phyloP scores from a whole-genome alignment of 2,329 filamentous ascomycete species.

The Trichoderma guizhouense region DNA sequence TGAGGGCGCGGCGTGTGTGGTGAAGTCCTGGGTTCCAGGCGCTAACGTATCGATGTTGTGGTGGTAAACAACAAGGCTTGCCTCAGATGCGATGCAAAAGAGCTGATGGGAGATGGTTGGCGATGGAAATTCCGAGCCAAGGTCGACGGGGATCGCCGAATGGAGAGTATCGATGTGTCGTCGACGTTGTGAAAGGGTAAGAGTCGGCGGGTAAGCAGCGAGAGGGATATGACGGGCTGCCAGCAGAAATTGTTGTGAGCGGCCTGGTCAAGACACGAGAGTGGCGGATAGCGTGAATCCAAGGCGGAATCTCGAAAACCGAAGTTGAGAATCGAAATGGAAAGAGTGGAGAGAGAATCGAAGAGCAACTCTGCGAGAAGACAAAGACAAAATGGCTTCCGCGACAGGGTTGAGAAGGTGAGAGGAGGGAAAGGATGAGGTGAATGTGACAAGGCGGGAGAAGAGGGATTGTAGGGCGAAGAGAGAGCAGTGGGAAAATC shows the following conservation, averaged over 20 bases:
- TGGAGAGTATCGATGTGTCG: neutral
- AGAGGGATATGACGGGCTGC: neutral
- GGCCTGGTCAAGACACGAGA: constrained; percentile 8
- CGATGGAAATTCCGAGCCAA: constrained; percentile 7
- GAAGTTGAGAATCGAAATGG: neutral
- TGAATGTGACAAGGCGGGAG: constrained; percentile 4
- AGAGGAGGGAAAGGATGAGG: neutral
- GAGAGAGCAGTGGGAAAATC: constrained; percentile 11
- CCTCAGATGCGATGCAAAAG: neutral
- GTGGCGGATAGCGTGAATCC: neutral
- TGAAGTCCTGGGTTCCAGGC: neutral
- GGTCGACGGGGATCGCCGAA: constrained; percentile 12
- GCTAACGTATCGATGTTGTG: neutral
- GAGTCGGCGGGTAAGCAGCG: neutral
- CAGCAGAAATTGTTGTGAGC: constrained; percentile 12
- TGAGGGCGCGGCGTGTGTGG: neutral
- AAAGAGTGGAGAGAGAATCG: neutral
- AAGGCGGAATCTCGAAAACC: neutral
- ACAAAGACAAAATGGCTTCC: neutral
- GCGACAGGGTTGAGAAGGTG: constrained; percentile 7
- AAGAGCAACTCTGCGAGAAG: neutral
- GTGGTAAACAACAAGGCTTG: constrained; percentile 4
- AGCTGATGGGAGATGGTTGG: constrained; percentile 14
- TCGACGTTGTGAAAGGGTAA: constrained; percentile 5
- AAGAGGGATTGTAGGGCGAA: constrained; percentile 12